Percentiles rank a stretch among this genome's conserved stretches.
phyloP scores from a whole-genome alignment of 495 filamentous ascomycete species.

The Aspergillus heteromorphus region DNA sequence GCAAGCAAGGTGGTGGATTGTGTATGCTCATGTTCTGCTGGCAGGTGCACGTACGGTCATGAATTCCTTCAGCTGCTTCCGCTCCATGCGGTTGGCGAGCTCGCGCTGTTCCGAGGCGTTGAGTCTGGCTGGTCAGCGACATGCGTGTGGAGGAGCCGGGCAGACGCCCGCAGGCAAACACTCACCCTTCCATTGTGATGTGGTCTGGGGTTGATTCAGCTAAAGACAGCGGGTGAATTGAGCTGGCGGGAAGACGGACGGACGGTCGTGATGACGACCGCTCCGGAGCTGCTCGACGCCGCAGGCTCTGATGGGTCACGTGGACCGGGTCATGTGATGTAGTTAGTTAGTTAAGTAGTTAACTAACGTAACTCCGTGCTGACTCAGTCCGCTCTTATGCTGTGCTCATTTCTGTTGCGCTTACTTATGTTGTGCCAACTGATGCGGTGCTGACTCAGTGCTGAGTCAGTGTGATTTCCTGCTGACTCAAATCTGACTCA shows the following conservation, averaged over 20 bases:
- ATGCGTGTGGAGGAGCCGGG: not conserved
- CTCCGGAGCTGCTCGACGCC: conserved; percentile 28
- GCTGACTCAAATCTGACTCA: not conserved
- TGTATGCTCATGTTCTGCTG: too few species aligned
- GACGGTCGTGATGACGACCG: conserved; percentile 4
- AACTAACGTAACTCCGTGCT: not conserved
- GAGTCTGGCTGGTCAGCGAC: conserved; percentile 47
- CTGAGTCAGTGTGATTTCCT: not conserved
- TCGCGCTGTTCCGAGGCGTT: conserved; percentile 81
- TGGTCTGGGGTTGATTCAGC: not conserved
- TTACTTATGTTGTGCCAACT: too few species aligned
- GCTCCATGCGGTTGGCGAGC: conserved; percentile 86
- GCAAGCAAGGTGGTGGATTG: too few species aligned
- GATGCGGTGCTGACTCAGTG: conserved; percentile 2
- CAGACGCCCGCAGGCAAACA: not conserved
- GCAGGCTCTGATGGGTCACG: conserved; percentile 27
- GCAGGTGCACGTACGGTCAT: conserved; percentile 74
- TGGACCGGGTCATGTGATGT: too few species aligned
- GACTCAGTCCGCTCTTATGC: not conserved
- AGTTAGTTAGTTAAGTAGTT: too few species aligned
- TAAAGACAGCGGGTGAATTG: not conserved
- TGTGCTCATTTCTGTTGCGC: too few species aligned
- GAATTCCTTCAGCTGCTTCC: conserved; percentile 97
- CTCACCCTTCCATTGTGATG: conserved; percentile 44
- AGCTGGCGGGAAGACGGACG: conserved; percentile 2